Conservation (phyloP, 441 rosid species). For the Erodium moschatum region DNA sequence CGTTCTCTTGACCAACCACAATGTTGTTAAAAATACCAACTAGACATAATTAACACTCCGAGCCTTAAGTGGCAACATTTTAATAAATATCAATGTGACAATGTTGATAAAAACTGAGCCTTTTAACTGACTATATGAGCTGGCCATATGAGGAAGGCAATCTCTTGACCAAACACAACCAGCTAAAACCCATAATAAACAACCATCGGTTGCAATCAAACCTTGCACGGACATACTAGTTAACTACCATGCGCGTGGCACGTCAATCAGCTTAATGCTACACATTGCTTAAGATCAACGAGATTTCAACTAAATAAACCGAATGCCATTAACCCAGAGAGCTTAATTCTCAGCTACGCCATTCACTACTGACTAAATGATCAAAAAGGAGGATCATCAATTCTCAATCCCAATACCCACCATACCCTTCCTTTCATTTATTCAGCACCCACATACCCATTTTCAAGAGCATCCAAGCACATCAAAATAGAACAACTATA, state of each 20-base stretch:
- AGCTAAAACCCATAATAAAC: neutral
- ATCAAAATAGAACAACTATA: neutral
- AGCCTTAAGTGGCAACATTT: neutral
- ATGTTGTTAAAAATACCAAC: neutral
- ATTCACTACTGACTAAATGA: neutral
- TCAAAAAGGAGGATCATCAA: neutral
- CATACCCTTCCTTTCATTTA: neutral
- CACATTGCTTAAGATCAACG: neutral
- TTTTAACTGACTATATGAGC: neutral
- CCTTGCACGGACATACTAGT: neutral
- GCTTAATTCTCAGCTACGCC: neutral
- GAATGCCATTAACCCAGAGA: too few species aligned
- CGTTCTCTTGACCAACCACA: neutral
- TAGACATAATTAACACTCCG: neutral
- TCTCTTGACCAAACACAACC: neutral
- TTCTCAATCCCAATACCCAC: neutral
- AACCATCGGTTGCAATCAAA: neutral
- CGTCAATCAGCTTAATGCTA: neutral
- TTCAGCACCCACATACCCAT: neutral
- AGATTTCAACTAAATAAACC: neutral
- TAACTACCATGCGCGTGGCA: neutral
- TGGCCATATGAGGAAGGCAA: neutral
- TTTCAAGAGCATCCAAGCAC: neutral
- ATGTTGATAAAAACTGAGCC: neutral
- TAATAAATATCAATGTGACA: neutral